Base-by-base conservation (phyloP, 2,329 filamentous ascomycete species). In the Apiospora sp. region DNA sequence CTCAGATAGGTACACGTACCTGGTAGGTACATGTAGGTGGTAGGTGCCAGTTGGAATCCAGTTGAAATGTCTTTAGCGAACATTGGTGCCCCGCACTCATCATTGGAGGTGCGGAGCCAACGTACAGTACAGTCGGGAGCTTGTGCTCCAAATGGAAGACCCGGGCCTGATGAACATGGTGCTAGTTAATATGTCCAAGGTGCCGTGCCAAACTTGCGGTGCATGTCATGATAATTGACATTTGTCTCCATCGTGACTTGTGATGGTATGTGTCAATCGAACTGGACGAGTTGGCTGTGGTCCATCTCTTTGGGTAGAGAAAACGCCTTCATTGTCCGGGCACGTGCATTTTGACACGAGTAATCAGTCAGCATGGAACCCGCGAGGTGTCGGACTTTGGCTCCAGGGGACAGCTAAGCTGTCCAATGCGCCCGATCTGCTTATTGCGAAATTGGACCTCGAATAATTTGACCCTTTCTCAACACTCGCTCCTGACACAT, bases 371-470 rank as follows among this genome's bases (percentile, higher is more conserved):
- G 30, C 34, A 64, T 64, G 58, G 34, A 64, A 41, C 5, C n/a
- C 34, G 58, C 58, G 34, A 64, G 12, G 58, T 64, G 30, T 64
- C 58, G 34, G 58, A 41, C 34, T 41, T 64, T 34, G 58, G 58
- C 30, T 37, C 58, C 19, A 49, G 30, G 34, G 34, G 30, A 30
- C 34, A 41, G 58, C 10, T 30, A n/a, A 41, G 58, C 34, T 41
- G 58, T 41, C 58, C 34, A 37, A 22, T n/a, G 58, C 58, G 58
- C 34, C 34, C 30, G 37, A 41, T 41, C 54, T 64, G 58, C 58
- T 64, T n/a, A 64, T 24, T 34, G 58, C 30, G 58, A 34, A 13
- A 22, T 64, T 64, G 58, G 10, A 64, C 58, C 22, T 64, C 58
- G 4, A 64, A 64, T 34, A 41, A 24, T 16, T 61, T 10, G 54